phyloP scores from a whole-genome alignment of 495 filamentous ascomycete genomes.

The Lepraria neglecta region DNA sequence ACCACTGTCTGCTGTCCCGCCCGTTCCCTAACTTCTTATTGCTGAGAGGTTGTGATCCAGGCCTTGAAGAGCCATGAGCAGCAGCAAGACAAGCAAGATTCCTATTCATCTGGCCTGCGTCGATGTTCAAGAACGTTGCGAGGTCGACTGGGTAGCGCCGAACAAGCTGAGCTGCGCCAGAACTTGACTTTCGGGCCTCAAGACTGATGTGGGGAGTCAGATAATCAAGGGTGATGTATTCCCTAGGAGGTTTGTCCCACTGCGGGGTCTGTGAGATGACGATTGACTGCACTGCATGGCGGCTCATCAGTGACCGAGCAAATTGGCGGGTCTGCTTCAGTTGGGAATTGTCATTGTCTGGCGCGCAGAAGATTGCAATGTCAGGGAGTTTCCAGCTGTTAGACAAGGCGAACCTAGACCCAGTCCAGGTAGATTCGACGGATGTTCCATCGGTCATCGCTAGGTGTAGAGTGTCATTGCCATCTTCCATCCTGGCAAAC shows the following conservation, averaged over 20 bases:
- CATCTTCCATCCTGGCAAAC: slow-evolving; percentile 37
- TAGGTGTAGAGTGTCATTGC: slow-evolving; percentile 46
- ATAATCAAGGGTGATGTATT: slow-evolving; percentile 45
- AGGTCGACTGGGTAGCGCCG: slow-evolving; percentile 64
- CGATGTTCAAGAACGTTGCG: slow-evolving; percentile 65
- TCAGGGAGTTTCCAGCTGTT: slow-evolving; percentile 62
- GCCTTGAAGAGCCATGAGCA: slow-evolving; percentile 10
- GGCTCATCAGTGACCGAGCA: slow-evolving; percentile 56
- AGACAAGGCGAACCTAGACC: slow-evolving; percentile 42
- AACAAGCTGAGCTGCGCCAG: slow-evolving; percentile 44
- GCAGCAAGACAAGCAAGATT: slow-evolving; percentile 59
- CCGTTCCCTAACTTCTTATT: background rate
- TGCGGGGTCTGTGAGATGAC: slow-evolving; percentile 58
- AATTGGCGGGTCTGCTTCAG: slow-evolving; percentile 46
- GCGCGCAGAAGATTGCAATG: slow-evolving; percentile 62
- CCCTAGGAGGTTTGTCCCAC: slow-evolving; percentile 38
- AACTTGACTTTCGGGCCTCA: slow-evolving; percentile 52
- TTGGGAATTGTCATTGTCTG: slow-evolving; percentile 46
- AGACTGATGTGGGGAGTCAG: slow-evolving; percentile 61
- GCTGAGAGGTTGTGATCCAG: background rate
- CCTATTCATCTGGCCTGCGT: slow-evolving; percentile 65
- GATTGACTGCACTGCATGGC: slow-evolving; percentile 60
- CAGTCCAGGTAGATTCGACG: slow-evolving; percentile 42
- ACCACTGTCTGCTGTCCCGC: background rate
- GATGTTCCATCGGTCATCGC: slow-evolving; percentile 53